Evolutionary conservation across 1,284 basidiomycete species (phyloP).

Genomic region (Tremellales sp.): DNA sequence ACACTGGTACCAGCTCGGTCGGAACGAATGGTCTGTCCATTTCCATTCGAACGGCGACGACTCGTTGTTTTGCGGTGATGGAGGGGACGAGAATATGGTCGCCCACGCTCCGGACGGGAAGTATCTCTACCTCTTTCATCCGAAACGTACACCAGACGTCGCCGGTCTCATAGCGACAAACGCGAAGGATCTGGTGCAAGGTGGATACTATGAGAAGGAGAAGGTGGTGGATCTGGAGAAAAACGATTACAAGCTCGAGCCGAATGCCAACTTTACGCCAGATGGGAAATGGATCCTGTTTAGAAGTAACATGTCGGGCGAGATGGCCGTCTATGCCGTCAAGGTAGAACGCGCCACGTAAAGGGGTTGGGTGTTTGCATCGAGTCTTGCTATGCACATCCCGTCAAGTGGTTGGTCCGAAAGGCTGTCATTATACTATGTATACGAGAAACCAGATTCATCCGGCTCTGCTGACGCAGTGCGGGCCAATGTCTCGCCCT

Average conservation of each 20-base stretch:
- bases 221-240: slow-evolving; percentile 15
- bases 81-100: slow-evolving; percentile 19
- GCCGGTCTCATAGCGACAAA: slow-evolving; percentile 14
- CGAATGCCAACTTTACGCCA: slow-evolving; percentile 22
- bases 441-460: no score
- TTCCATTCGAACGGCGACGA: slow-evolving; percentile 13
- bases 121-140: slow-evolving; percentile 20
- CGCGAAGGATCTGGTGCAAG: slow-evolving; percentile 7
- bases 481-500: no score
- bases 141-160: slow-evolving; percentile 11
- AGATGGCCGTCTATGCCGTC: slow-evolving; percentile 17
- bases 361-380: no score
- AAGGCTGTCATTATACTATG: no score
- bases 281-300: slow-evolving; percentile 19
- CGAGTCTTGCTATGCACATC: no score
- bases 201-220: slow-evolving; percentile 11
- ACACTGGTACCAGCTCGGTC: slow-evolving; percentile 13
- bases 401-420: no score
- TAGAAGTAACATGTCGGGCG: slow-evolving; percentile 12
- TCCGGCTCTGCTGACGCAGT: no score
- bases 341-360: slow-evolving; percentile 5
- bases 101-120: slow-evolving; percentile 11
- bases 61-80: slow-evolving; percentile 17
- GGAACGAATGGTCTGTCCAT: slow-evolving; percentile 24
- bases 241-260: slow-evolving; percentile 20